phyloP scores from a whole-genome alignment of 306 rosid species.

The Herpetospermum pedunculosum region DNA sequence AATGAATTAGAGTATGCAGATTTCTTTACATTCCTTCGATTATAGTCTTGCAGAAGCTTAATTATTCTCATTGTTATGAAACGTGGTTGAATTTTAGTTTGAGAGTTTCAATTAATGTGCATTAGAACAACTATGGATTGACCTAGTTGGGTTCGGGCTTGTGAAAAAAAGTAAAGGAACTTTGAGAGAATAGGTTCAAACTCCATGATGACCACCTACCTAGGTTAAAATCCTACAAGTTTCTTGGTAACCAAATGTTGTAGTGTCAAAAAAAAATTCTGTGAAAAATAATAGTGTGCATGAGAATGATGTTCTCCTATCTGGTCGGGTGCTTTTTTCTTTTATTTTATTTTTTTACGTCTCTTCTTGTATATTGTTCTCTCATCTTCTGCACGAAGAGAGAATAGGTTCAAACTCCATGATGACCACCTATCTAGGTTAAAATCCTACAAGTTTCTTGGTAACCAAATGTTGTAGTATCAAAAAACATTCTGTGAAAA shows the following conservation, averaged over 20 bases:
- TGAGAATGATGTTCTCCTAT: not conserved
- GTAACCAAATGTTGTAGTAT: not conserved
- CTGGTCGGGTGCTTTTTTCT: not conserved
- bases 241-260: not conserved
- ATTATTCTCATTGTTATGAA: not conserved
- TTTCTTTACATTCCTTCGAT: not conserved
- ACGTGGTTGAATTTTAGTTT: not conserved
- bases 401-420: no score
- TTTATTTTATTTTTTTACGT: not conserved
- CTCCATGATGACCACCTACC: not conserved
- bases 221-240: not conserved
- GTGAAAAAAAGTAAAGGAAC: not conserved
- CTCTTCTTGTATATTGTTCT: not conserved
- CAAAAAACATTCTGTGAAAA: not conserved
- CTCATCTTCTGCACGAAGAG: not conserved
- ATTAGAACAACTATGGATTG: not conserved
- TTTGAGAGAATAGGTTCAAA: not conserved
- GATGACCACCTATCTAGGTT: no score
- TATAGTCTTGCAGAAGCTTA: not conserved
- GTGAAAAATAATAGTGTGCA: not conserved
- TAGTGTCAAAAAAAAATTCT: not conserved
- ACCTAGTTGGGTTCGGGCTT: not conserved
- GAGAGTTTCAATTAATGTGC: not conserved
- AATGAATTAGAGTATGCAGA: not conserved
- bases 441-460: no score